phyloP scores from a whole-genome alignment of 352 stramenopile species.

The Phytophthora palmivora region DNA sequence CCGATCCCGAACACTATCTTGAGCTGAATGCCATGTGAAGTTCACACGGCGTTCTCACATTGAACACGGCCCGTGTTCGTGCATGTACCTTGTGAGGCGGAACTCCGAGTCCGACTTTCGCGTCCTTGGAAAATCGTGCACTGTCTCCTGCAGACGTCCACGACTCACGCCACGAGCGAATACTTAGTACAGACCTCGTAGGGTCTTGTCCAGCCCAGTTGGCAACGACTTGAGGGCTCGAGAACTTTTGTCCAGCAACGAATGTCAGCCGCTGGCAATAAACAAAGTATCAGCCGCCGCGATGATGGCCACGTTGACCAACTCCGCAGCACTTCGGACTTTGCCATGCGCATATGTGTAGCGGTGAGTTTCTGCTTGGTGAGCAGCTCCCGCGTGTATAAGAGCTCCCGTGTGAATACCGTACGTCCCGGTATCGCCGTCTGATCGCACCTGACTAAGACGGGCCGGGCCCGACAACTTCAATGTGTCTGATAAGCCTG shows the following conservation, averaged over 20 bases:
- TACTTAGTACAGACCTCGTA: no score
- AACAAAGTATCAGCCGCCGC: background rate
- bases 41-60: background rate
- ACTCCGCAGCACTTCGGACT: no score
- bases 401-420: background rate
- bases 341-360: no score
- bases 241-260: background rate
- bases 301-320: constrained; percentile 10
- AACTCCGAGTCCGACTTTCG: constrained; percentile 6
- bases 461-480: constrained; percentile 15
- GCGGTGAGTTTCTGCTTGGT: no score
- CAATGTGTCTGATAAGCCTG: constrained; percentile 15
- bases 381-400: constrained; percentile 1
- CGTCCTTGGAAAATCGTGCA: constrained; percentile 3
- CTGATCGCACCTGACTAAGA: constrained; percentile 9
- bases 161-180: background rate
- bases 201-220: constrained; percentile 2
- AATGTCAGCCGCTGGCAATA: background rate
- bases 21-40: constrained; percentile 11
- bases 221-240: no score
- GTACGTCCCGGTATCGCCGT: constrained; percentile 16
- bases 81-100: background rate
- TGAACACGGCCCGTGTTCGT: no score
- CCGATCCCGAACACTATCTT: constrained; percentile 19
- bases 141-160: constrained; percentile 3